Percentiles rank a stretch among this genome's conserved stretches.
Evolutionary conservation across 495 filamentous ascomycete genomes (phyloP).

Genomic region (Aspergillus nanangensis): DNA sequence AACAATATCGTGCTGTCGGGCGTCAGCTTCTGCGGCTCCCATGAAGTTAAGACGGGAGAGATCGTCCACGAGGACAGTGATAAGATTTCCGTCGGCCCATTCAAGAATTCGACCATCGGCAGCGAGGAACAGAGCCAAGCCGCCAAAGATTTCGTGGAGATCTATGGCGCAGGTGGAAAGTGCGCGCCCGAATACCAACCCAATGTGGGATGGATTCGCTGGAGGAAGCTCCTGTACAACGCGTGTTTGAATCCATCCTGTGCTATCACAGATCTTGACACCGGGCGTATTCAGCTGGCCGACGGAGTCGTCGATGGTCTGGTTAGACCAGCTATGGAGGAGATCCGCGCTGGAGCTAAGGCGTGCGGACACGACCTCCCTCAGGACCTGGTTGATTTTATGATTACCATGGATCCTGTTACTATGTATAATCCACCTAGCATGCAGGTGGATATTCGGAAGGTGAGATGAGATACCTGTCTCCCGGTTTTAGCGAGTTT

Average conservation of each 20-base stretch:
- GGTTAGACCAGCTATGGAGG: slow-evolving; percentile 34
- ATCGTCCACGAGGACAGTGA: slow-evolving; percentile 44
- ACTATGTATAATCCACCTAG: slow-evolving; percentile 42
- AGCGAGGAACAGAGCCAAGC: slow-evolving; percentile 11
- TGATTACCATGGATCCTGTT: slow-evolving; percentile 14
- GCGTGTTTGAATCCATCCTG: slow-evolving; percentile 42
- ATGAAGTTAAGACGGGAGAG: slow-evolving; percentile 36
- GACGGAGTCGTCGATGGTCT: slow-evolving; percentile 36
- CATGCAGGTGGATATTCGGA: slow-evolving; percentile 42
- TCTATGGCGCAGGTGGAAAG: slow-evolving; percentile 33
- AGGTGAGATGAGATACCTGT: slow-evolving; percentile 18
- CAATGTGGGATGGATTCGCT: slow-evolving; percentile 38
- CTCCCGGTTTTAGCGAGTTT: not conserved
- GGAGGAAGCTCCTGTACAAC: slow-evolving; percentile 50
- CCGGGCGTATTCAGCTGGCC: slow-evolving; percentile 31
- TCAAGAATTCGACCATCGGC: slow-evolving; percentile 26
- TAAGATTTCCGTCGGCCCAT: slow-evolving; percentile 38
- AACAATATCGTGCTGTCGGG: slow-evolving; percentile 46
- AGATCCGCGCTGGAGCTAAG: slow-evolving; percentile 29
- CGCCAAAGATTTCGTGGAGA: slow-evolving; percentile 30
- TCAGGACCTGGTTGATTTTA: slow-evolving; percentile 24
- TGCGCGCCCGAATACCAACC: slow-evolving; percentile 19
- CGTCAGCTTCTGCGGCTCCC: slow-evolving; percentile 44
- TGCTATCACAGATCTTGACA: slow-evolving; percentile 46
- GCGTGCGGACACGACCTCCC: slow-evolving; percentile 12